Conservation (phyloP, 2,329 filamentous ascomycete species). For the Curvularia sp. region DNA sequence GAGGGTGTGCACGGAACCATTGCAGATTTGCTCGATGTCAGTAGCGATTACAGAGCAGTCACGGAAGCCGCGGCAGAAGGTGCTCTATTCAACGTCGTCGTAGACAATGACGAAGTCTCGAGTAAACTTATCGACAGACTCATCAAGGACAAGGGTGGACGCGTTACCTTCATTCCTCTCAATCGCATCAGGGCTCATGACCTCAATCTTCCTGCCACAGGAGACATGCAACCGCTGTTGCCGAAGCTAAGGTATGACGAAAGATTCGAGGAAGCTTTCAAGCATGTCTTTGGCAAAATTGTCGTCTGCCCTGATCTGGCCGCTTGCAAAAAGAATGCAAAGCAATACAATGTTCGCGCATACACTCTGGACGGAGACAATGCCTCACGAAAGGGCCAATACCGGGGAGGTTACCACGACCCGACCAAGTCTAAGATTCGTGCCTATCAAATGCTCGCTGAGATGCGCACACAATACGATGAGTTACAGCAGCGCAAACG, state of each 20-base stretch:
- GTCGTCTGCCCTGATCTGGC: slow-evolving; percentile 91
- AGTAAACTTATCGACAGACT: slow-evolving; percentile 80
- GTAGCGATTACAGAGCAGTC: slow-evolving; percentile 82
- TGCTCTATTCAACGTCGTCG: slow-evolving; percentile 94
- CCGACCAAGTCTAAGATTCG: slow-evolving; percentile 84
- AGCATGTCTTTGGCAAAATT: slow-evolving; percentile 93
- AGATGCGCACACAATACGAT: slow-evolving; percentile 78
- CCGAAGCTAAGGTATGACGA: slow-evolving; percentile 82
- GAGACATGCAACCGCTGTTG: slow-evolving; percentile 85
- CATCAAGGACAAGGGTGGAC: slow-evolving; percentile 78
- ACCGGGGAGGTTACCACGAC: slow-evolving; percentile 95
- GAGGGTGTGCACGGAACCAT: slow-evolving; percentile 90
- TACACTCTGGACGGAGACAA: slow-evolving; percentile 96
- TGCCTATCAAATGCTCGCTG: slow-evolving; percentile 76
- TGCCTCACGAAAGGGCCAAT: slow-evolving; percentile 90
- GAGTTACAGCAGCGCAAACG: slow-evolving; percentile 67
- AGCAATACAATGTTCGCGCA: slow-evolving; percentile 88
- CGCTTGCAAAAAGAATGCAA: slow-evolving; percentile 87
- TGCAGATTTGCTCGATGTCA: slow-evolving; percentile 89
- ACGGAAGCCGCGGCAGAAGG: slow-evolving; percentile 92
- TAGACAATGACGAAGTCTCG: slow-evolving; percentile 88
- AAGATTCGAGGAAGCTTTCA: slow-evolving; percentile 82
- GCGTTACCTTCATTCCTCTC: slow-evolving; percentile 93
- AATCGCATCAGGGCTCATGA: slow-evolving; percentile 76
- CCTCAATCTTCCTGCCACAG: slow-evolving; percentile 80